Evolutionary conservation across 345 rosid species (phyloP).

Genomic region (Acer campestre): DNA sequence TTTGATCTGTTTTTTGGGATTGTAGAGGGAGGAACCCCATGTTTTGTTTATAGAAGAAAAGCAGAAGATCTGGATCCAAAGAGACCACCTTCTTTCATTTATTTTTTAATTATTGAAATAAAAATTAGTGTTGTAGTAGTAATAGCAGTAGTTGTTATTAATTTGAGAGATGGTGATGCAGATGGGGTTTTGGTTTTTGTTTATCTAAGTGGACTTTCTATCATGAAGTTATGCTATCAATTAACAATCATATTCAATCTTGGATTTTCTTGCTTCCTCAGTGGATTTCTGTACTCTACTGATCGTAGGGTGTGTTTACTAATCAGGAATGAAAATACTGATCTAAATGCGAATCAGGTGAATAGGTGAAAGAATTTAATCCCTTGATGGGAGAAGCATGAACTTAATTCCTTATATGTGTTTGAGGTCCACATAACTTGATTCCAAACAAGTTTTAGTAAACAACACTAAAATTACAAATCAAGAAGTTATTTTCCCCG

Average conservation of each 20-base stretch:
- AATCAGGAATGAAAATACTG: no score
- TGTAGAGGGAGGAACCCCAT: constrained; percentile 78
- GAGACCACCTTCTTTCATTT: constrained; percentile 31
- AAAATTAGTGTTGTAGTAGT: not conserved
- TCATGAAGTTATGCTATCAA: constrained; percentile 18
- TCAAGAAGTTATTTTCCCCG: no score
- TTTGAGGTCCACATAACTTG: no score
- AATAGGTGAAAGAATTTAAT: no score
- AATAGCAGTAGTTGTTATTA: constrained; percentile 22
- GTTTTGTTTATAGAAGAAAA: constrained; percentile 76
- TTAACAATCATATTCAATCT: not conserved
- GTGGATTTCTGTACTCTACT: not conserved
- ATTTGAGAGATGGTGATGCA: constrained; percentile 36
- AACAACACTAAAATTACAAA: no score
- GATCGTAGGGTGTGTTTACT: no score
- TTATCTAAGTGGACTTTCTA: constrained; percentile 6
- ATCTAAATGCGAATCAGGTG: no score
- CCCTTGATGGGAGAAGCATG: no score
- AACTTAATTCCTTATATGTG: no score
- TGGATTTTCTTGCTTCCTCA: not conserved
- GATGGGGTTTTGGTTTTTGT: constrained; percentile 25
- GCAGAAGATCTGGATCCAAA: constrained; percentile 77
- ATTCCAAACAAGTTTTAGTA: no score
- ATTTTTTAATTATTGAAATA: constrained; percentile 12
- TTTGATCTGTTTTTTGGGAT: constrained; percentile 58